A percentile compares a stretch with the other conserved stretches of the same genome.
Conservation (phyloP, 225 moss, liverwort and hornwort genomes). For the Pseudisothecium myosuroides region DNA sequence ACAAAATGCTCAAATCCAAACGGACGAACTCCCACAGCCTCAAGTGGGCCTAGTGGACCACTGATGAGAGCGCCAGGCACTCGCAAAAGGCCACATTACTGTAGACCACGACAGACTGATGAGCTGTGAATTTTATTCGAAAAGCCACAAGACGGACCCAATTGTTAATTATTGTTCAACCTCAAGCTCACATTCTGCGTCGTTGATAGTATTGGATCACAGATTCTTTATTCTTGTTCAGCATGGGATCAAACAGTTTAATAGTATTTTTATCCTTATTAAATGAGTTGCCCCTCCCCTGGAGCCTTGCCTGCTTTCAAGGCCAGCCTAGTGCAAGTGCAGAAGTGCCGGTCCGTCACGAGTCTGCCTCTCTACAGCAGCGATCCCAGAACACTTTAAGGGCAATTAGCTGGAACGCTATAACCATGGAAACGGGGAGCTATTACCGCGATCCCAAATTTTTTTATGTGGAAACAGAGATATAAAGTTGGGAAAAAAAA, state of each 20-base stretch:
- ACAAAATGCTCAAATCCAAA: too few relatives aligned
- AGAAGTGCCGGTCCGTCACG: background rate
- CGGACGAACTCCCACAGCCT: background rate
- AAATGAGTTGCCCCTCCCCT: background rate
- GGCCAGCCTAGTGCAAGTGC: background rate
- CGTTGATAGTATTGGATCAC: background rate
- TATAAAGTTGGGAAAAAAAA: too few relatives aligned
- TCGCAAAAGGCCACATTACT: background rate
- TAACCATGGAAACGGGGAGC: too few relatives aligned
- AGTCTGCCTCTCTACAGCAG: background rate
- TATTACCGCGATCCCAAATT: too few relatives aligned
- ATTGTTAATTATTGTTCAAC: background rate
- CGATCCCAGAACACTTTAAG: too few relatives aligned
- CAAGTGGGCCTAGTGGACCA: background rate
- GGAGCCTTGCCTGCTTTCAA: background rate
- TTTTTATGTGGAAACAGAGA: too few relatives aligned
- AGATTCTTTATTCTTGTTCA: too few relatives aligned
- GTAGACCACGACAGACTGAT: background rate
- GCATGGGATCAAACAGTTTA: background rate
- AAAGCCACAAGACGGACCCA: background rate
- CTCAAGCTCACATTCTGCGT: background rate
- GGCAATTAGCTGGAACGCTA: too few relatives aligned
- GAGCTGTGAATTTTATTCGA: background rate
- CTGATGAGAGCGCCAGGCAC: background rate
- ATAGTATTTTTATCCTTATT: background rate